phyloP scores from a whole-genome alignment of 139 green algal genomes.

The Microglena sp. region DNA sequence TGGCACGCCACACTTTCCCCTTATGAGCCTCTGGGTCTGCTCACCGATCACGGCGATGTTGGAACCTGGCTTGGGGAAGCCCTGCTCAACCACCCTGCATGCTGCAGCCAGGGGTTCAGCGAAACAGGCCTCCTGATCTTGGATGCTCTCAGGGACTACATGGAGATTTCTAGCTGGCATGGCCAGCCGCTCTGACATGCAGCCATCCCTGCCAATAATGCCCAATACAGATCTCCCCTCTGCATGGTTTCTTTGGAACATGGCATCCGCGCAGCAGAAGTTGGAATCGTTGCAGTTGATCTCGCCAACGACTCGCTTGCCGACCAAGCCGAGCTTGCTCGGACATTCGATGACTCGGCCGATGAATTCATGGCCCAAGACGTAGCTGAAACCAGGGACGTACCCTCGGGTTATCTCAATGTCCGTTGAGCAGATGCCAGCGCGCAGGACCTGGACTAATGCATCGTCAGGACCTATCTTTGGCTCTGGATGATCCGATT shows the following conservation, averaged over 20 bases:
- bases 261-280: slow-evolving; percentile 32
- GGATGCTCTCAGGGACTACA: slow-evolving; percentile 42
- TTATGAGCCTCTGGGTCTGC: neutral
- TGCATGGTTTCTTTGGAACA: slow-evolving; percentile 55
- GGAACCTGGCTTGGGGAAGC: slow-evolving; percentile 13
- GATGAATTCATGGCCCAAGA: slow-evolving; percentile 72
- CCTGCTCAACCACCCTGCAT: slow-evolving; percentile 59
- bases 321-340: slow-evolving; percentile 17
- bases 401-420: slow-evolving; percentile 65
- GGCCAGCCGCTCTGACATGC: slow-evolving; percentile 45
- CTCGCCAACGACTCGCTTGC: slow-evolving; percentile 50
- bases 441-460: slow-evolving; percentile 28
- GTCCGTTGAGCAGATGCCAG: slow-evolving; percentile 56
- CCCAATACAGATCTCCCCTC: slow-evolving; percentile 28
- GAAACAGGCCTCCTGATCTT: slow-evolving; percentile 47
- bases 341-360: neutral
- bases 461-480: slow-evolving; percentile 18
- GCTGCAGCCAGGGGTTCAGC: slow-evolving; percentile 67
- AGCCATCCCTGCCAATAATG: slow-evolving; percentile 62
- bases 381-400: slow-evolving; percentile 44
- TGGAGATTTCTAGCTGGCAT: slow-evolving; percentile 56
- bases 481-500: slow-evolving; percentile 18
- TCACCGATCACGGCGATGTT: slow-evolving; percentile 23
- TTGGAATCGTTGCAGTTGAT: slow-evolving; percentile 57
- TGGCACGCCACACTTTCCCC: no score